Base-by-base conservation (phyloP, 2,329 filamentous ascomycete genomes). In the Chaetomium olivaceum region DNA sequence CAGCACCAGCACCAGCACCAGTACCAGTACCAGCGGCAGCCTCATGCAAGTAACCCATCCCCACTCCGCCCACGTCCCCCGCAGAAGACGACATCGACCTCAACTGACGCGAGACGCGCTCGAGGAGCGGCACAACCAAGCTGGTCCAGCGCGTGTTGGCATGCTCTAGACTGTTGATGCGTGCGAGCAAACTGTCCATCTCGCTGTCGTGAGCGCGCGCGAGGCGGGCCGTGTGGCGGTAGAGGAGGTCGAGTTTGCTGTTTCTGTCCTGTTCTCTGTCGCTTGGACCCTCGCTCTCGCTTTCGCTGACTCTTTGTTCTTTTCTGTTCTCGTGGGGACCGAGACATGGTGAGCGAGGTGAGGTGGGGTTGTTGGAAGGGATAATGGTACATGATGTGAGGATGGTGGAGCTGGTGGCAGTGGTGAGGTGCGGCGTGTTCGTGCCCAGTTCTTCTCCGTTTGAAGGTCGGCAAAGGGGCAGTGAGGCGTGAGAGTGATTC, bases 151-250 rank as follows among this genome's bases (percentile, higher is more conserved):
- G 39, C 50, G 50, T 27, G 50, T 80, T 79, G 58, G 39, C 27
- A 16, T 19, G 25, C n/a, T 62, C 60, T 14, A 85, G 76, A 19
- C 76, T 75, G 7, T 78, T 77, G 14, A 85, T 72, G 1, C 82
- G 79, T 12, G 76, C 76, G 21, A 64, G 29, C 6, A 71, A 43
- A 3, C 29, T 1, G 68, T 83, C 81, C 73, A 84, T 80, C 48
- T 85, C 83, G 27, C 76, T 76, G 19, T 81, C 73, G 8, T 78
- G 80, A 23, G 77, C 74, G 65, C 81, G 79, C 11, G 77, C 75
- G 31, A 81, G 75, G 39, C 39, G 16, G 57, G 82, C 78, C 65
- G 81, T 80, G 9, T 77, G 75, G 4, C 73, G 70, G 21, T 16
- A 77, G 25, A 48, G 62, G 11, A 80, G 73, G 62, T 80, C 76